Percentiles rank a stretch among this genome's conserved stretches.
phyloP scores from a whole-genome alignment of 345 rosid species.

The Turritis glabra region DNA sequence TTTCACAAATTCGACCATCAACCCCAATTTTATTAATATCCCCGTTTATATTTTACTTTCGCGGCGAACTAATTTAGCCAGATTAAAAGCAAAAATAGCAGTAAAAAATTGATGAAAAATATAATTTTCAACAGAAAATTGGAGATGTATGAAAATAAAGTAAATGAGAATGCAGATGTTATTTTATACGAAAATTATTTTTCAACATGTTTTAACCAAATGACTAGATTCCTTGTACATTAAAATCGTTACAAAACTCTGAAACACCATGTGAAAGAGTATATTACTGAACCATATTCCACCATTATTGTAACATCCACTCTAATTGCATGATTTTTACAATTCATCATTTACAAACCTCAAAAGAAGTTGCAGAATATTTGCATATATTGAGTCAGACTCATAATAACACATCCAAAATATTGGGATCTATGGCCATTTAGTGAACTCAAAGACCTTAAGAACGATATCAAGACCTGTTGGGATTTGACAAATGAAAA shows the following conservation, averaged over 20 bases:
- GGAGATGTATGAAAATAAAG: too few species aligned
- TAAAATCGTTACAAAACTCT: neutral
- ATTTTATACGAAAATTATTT: neutral
- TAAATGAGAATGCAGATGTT: neutral
- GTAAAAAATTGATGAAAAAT: too few species aligned
- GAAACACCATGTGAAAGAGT: neutral
- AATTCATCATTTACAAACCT: slow-evolving; percentile 12
- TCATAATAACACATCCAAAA: neutral
- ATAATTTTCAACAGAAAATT: too few species aligned
- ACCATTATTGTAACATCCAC: neutral
- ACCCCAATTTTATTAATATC: too few species aligned
- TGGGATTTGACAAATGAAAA: slow-evolving; percentile 82
- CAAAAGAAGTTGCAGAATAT: neutral
- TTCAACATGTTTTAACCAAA: neutral
- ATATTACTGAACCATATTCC: neutral
- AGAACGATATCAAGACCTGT: slow-evolving; percentile 79
- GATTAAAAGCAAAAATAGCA: neutral
- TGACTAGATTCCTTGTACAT: neutral
- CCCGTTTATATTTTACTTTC: too few species aligned
- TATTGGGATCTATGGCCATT: slow-evolving; percentile 62
- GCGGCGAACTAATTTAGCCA: too few species aligned
- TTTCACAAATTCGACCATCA: neutral
- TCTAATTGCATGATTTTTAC: slow-evolving; percentile 11
- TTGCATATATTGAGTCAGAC: neutral
- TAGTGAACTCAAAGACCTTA: slow-evolving; percentile 82